phyloP scores from a whole-genome alignment of 1,284 basidiomycete species.

The Microbotryum violaceum region DNA sequence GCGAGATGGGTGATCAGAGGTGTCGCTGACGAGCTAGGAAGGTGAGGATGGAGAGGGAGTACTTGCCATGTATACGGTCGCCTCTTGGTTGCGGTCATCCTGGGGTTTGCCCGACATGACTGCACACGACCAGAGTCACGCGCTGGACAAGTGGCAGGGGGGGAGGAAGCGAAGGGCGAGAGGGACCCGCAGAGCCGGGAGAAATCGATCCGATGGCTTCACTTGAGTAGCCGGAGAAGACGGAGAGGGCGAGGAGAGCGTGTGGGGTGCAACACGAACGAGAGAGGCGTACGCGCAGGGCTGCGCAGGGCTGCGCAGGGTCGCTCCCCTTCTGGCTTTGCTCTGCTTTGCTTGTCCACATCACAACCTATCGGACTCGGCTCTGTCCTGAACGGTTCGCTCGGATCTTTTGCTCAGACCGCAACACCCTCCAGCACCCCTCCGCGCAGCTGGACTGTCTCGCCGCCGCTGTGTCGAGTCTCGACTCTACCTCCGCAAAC shows the following conservation, averaged over 20 bases:
- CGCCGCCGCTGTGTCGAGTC: background rate
- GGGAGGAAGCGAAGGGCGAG: background rate
- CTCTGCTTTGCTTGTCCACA: too few relatives aligned
- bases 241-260: background rate
- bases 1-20: conserved; percentile 1
- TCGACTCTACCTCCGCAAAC: background rate
- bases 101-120: conserved; percentile 2
- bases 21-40: background rate
- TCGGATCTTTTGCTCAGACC: background rate
- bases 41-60: background rate
- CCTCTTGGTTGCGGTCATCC: conserved; percentile 55
- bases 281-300: background rate
- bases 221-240: background rate
- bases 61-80: conserved; percentile 81
- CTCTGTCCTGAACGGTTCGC: too few relatives aligned
- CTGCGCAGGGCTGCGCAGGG: too few relatives aligned
- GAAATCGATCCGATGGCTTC: background rate
- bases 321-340: too few relatives aligned
- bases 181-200: background rate
- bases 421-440: background rate
- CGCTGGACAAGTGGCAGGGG: background rate
- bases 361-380: too few relatives aligned
- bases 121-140: too few relatives aligned
- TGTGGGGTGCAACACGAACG: background rate
- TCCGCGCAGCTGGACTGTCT: background rate